Conservation (phyloP, 768 basidiomycete species). For the Trametes cingulata region DNA sequence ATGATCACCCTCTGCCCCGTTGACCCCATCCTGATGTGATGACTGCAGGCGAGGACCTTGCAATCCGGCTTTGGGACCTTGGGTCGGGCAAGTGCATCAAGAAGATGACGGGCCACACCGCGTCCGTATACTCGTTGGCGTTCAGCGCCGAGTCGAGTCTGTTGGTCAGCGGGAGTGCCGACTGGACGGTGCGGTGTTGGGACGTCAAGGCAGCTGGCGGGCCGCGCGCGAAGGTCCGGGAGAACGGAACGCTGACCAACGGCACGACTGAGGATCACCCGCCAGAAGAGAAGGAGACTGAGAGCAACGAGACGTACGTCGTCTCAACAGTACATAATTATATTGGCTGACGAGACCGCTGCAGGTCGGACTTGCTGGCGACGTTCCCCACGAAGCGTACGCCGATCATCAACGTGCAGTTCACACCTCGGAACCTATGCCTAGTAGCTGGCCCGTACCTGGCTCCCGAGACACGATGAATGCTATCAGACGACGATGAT, state of each 20-base stretch:
- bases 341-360: conserved; percentile 7
- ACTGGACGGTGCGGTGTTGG: conserved; percentile 99
- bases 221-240: conserved; percentile 51
- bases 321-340: not conserved
- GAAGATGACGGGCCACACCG: conserved; percentile 92
- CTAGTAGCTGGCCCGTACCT: conserved; percentile 80
- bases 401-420: conserved; percentile 88
- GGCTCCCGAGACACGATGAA: conserved; percentile 55
- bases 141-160: conserved; percentile 92
- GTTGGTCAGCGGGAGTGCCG: conserved; percentile 87
- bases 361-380: conserved; percentile 79
- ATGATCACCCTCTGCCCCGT: not conserved
- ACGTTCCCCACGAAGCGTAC: conserved; percentile 97
- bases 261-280: conserved; percentile 35
- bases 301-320: conserved; percentile 72
- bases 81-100: conserved; percentile 94
- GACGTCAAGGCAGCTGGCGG: conserved; percentile 86
- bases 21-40: not conserved
- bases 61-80: conserved; percentile 96
- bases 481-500: not conserved
- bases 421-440: conserved; percentile 93
- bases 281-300: conserved; percentile 28
- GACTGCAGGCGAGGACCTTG: conserved; percentile 77
- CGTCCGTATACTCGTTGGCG: conserved; percentile 85
- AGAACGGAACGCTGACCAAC: conserved; percentile 49